phyloP scores from a whole-genome alignment of 106 monocot species.

The Acorus calamus region DNA sequence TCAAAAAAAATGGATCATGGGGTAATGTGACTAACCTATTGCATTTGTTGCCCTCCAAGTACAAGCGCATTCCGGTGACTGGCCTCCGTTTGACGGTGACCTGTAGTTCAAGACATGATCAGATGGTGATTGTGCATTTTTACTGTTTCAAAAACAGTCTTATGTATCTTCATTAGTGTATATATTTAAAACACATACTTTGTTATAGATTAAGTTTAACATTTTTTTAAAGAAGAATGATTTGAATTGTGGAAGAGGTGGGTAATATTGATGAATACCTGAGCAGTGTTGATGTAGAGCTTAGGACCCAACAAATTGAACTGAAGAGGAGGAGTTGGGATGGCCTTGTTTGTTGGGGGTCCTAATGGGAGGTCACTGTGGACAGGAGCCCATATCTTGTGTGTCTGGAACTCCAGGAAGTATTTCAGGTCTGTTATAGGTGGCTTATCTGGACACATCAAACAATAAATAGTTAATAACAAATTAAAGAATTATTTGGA shows the following conservation, averaged over 20 bases:
- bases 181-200: too few species aligned
- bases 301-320: constrained; percentile 70
- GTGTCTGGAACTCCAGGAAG: constrained; percentile 85
- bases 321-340: constrained; percentile 26
- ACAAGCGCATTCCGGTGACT: constrained; percentile 72
- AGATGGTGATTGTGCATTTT: too few species aligned
- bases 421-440: constrained; percentile 53
- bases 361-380: constrained; percentile 68
- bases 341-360: constrained; percentile 45
- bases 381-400: constrained; percentile 72
- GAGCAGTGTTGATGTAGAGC: constrained; percentile 59
- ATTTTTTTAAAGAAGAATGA: neutral
- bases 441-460: constrained; percentile 57
- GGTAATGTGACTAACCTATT: constrained; percentile 28
- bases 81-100: constrained; percentile 44
- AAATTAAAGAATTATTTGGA: neutral
- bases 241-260: neutral
- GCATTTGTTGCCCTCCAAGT: constrained; percentile 76
- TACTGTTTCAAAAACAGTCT: too few species aligned
- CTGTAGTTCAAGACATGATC: constrained; percentile 9
- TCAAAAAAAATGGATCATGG: too few species aligned
- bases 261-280: constrained; percentile 19
- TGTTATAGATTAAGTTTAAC: too few species aligned
- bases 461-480: neutral
- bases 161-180: too few species aligned